Base-by-base conservation (phyloP, 2,329 filamentous ascomycete species). In the Talaromyces marneffei region DNA sequence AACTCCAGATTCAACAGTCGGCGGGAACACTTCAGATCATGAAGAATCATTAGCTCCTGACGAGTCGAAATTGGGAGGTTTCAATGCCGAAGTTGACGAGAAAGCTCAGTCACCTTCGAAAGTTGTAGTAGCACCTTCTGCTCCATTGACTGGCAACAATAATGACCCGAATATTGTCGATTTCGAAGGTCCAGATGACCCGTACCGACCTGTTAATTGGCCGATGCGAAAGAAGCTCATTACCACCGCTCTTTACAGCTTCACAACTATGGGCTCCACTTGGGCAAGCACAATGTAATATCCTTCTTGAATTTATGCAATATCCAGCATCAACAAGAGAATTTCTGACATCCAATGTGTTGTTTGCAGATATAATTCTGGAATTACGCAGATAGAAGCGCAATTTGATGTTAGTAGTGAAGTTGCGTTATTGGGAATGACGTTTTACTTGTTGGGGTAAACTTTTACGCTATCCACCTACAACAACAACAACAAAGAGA, bases 171-270 rank as follows among this genome's bases (percentile, higher is more conserved):
- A 57, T 35, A 61, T 55, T 27, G 53, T 48, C 31, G 59, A 50
- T 29, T 61, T 61, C 14, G 54, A 56, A 9, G 42, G 56, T 10
- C 56, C 56, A 20, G 40, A 58, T 40, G 56, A 58, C 56, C 56
- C 20, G 1, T 20, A 50, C 3, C 33, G 42, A 31, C 42, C 44
- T 27, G 29, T 58, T 23, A 58, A 58, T 14, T 58, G 42, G 56
- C 44, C 31, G 2, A 58, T 58, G 42, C 29, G 42, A 20, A 58
- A 58, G 25, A 58, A 58, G 20, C 42, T 58, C 7, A 33, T 39
- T 4, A 58, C 33, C 4, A 58, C 56, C 2, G n/a, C 33, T 35
- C 44, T 58, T 12, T 58, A 58, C 27, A 58, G 56, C 27, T 20
- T 58, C 4, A 58, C 56, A 33, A 58, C 56, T 1, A 50, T 58